These are phyloP conservation scores for Puccinia triticina DNA, from an alignment of 1,284 basidiomycete species.

Conservation along the genomic window DNA sequence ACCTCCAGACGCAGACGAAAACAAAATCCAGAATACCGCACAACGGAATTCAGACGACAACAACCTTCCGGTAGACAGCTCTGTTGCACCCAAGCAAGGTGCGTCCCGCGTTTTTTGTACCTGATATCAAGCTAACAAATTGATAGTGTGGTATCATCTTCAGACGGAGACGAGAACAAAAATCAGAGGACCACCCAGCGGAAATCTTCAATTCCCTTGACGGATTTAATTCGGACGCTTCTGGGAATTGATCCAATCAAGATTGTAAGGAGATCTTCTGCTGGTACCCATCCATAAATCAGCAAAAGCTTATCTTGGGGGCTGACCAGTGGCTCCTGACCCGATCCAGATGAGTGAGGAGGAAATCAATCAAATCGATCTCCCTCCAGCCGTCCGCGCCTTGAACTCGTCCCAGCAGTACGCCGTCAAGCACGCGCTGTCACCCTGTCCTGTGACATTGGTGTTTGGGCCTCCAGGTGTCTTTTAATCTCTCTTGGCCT, in stretches of 20 bases:
- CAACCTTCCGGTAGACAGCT: too few relatives aligned
- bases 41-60: too few relatives aligned
- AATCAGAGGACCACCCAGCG: background rate
- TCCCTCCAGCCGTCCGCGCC: conserved; percentile 9
- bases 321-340: background rate
- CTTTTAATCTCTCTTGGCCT: background rate
- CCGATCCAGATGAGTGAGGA: conserved; percentile 1
- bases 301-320: background rate
- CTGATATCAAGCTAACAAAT: too few relatives aligned
- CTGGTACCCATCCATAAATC: background rate
- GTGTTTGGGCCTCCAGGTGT: conserved; percentile 51
- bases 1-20: too few relatives aligned
- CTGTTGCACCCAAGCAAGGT: too few relatives aligned
- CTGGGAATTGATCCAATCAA: conserved; percentile 40
- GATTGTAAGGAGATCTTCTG: conserved; percentile 13
- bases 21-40: too few relatives aligned
- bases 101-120: too few relatives aligned
- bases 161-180: too few relatives aligned
- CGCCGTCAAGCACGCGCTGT: conserved; percentile 48
- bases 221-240: conserved; percentile 38
- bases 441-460: conserved; percentile 39
- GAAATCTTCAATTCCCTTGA: conserved; percentile 11
- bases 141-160: too few relatives aligned
- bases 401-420: conserved; percentile 44
- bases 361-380: conserved; percentile 1